Base-by-base conservation (phyloP, 192 early-diverging fungal genomes). In the Podochytrium sp. region DNA sequence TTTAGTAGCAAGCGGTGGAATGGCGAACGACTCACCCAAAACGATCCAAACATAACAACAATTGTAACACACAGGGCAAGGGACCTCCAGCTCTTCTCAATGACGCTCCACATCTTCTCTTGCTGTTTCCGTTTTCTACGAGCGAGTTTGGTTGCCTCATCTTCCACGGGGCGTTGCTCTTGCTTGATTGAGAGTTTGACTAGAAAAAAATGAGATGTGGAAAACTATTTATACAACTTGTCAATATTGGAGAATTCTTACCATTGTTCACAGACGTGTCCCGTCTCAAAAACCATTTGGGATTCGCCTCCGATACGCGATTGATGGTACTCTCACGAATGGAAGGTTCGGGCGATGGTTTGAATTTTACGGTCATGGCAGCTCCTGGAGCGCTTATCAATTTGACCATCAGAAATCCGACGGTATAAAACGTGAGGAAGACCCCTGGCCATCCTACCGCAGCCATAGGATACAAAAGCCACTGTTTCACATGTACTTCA, bases 371-470 rank as follows among this genome's bases (percentile, higher is more conserved):
- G 43, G 10, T 7, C 20, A 20, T 20, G 7, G 43, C 20, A 12
- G 7, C 20, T 29, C 55, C 55, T 20, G 63, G 63, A 25, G 63
- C 63, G 7, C 18, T 18, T 14, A 65, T 23, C 7, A 65, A 29
- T 23, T 47, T 18, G 29, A 23, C n/a, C 23, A 65, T 47, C 63
- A 65, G 33, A 42, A 47, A 65, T 23, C 23, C 0, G 6, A 41
- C 39, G 7, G 63, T 65, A 30, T 30, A 65, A 25, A 65, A 3
- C 25, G 35, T 65, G 25, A 25, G 18, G 7, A 39, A 23, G 16
- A 35, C 35, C 7, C 63, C 63, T 16, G 63, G 63, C 63, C 63
- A 65, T 18, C 63, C 63, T 16, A 65, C 18, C 10, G 25, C 23
- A 10, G 20, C 63, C 63, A 65, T 29, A 5, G 63, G 52, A 47